Conservation (phyloP, 176 grass and related monocot genomes). For the Phoenix dactylifera region DNA sequence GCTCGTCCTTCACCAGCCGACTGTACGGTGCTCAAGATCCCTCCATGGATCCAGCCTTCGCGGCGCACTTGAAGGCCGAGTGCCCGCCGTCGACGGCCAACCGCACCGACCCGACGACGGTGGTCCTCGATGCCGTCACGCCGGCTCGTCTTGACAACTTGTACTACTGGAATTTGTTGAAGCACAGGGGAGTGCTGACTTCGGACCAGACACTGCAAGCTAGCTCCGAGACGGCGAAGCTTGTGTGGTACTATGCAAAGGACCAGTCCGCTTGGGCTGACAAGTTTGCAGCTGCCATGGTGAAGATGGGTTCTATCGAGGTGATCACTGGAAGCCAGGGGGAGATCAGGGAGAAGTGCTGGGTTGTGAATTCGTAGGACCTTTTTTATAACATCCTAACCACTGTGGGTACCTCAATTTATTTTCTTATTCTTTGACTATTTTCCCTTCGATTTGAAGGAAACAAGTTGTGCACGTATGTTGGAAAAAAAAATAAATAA, state of each 20-base stretch:
- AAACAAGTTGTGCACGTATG: too few relatives aligned
- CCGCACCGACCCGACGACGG: conserved; percentile 8
- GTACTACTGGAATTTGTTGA: conserved; percentile 45
- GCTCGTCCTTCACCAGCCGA: conserved; percentile 39
- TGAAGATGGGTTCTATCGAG: conserved; percentile 55
- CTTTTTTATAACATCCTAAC: too few relatives aligned
- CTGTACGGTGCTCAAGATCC: conserved; percentile 12
- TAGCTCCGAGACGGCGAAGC: conserved; percentile 31
- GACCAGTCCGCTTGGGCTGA: conserved; percentile 15
- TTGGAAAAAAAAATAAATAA: too few relatives aligned
- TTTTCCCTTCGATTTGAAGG: too few relatives aligned
- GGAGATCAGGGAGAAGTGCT: conserved; percentile 46
- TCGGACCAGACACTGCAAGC: conserved; percentile 35
- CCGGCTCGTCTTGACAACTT: conserved; percentile 30
- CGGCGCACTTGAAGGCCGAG: not conserved
- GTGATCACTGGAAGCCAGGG: conserved; percentile 38
- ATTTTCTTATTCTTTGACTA: too few relatives aligned
- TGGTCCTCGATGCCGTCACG: conserved; percentile 29
- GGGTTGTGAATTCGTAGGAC: conserved; percentile 27
- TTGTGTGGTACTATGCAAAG: conserved; percentile 33
- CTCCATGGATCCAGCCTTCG: conserved; percentile 10
- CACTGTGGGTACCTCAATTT: too few relatives aligned
- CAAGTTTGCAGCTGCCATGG: conserved; percentile 47
- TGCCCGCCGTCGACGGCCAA: conserved; percentile 28
- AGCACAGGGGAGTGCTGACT: conserved; percentile 28